Percentiles rank a stretch among this genome's conserved stretches.
Conservation (phyloP, 176 grass and related monocot genomes). For the Triticum monococcum region DNA sequence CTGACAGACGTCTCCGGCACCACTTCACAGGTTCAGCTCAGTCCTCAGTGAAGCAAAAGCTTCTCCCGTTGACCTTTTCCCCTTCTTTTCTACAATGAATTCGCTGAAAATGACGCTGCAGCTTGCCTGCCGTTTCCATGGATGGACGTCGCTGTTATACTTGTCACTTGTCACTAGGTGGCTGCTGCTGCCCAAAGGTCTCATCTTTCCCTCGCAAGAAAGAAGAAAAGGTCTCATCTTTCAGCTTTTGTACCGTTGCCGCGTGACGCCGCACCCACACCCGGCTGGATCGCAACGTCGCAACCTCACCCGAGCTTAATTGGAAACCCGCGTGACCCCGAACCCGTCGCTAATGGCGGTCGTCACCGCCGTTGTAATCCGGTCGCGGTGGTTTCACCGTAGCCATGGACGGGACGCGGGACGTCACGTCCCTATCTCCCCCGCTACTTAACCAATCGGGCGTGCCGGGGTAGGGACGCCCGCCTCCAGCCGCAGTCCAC, state of each 20-base stretch:
- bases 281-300: not conserved
- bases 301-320: not conserved
- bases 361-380: not conserved
- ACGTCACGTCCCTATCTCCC: not conserved
- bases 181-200: too few species aligned
- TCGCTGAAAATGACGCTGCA: too few species aligned
- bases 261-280: conserved; percentile 27
- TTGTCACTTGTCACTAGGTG: conserved; percentile 12
- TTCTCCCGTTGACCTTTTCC: too few species aligned
- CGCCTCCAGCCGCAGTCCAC: not conserved
- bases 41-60: too few species aligned
- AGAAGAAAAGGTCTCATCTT: not conserved
- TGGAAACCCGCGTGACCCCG: not conserved
- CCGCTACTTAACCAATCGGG: conserved; percentile 6
- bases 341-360: too few species aligned
- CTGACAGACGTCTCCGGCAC: too few species aligned
- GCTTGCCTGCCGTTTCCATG: not conserved
- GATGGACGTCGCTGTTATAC: not conserved
- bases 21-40: too few species aligned
- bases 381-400: not conserved
- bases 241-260: not conserved
- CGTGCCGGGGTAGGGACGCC: not conserved
- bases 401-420: not conserved
- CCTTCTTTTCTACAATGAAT: too few species aligned
- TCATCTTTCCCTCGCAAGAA: too few species aligned